Percentiles rank a stretch among this genome's conserved stretches.
phyloP scores from a whole-genome alignment of 495 filamentous ascomycete genomes.

The Letharia lupina region DNA sequence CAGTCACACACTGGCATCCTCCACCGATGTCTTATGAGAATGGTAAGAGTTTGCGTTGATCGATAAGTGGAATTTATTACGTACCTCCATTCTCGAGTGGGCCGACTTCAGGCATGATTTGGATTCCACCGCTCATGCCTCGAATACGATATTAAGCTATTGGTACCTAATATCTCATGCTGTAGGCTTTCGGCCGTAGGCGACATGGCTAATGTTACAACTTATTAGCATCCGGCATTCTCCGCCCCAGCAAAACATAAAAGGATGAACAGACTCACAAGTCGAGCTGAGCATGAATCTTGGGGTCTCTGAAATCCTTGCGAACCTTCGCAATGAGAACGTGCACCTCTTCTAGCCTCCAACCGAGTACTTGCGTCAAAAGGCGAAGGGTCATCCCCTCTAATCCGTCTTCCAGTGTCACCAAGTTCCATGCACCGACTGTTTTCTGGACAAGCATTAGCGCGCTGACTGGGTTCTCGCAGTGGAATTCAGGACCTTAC shows the following conservation, averaged over 20 bases:
- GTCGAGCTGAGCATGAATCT: conserved; percentile 35
- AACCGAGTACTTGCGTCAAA: conserved; percentile 47
- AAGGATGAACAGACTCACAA: conserved; percentile 16
- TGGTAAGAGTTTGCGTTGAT: too few species aligned
- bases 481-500: conserved; percentile 5
- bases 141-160: too few species aligned
- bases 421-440: conserved; percentile 29
- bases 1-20: too few species aligned
- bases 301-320: conserved; percentile 43
- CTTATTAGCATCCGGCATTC: not conserved
- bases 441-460: conserved; percentile 17
- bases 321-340: conserved; percentile 46
- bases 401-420: conserved; percentile 38
- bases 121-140: too few species aligned
- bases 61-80: too few species aligned
- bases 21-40: too few species aligned
- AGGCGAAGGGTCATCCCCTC: conserved; percentile 37
- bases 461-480: not conserved
- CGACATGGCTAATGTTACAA: conserved; percentile 9
- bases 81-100: too few species aligned
- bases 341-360: conserved; percentile 48
- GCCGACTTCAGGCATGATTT: too few species aligned
- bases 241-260: too few species aligned
- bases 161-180: not conserved
- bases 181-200: conserved; percentile 15